Evolutionary conservation across 140 eudicot genomes (phyloP).

Genomic region (Flaveria floridana): DNA sequence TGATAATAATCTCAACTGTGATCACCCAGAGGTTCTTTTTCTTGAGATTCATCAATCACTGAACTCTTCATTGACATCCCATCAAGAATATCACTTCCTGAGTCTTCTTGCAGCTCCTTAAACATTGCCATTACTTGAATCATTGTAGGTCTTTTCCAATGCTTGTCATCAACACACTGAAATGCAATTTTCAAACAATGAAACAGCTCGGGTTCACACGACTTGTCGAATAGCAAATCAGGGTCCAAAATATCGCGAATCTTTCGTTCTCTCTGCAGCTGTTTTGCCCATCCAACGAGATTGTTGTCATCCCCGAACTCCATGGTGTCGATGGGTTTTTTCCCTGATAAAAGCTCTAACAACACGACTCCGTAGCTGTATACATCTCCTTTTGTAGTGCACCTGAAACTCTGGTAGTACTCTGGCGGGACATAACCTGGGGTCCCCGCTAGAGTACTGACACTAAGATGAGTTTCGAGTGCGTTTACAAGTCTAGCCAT

Average conservation of each 20-base stretch:
- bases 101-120: slow-evolving; percentile 74
- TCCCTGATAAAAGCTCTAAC: slow-evolving; percentile 75
- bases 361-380: slow-evolving; percentile 74
- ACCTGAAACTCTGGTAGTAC: slow-evolving; percentile 86
- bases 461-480: slow-evolving; percentile 78
- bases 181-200: slow-evolving; percentile 73
- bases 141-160: slow-evolving; percentile 81
- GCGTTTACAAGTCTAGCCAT: slow-evolving; percentile 90
- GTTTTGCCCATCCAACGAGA: slow-evolving; percentile 93
- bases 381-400: slow-evolving; percentile 89
- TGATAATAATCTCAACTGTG: slow-evolving; percentile 18
- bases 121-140: slow-evolving; percentile 95
- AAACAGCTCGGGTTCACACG: slow-evolving; percentile 58
- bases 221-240: slow-evolving; percentile 44
- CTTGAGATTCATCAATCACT: slow-evolving; percentile 74
- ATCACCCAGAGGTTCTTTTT: slow-evolving; percentile 51
- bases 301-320: slow-evolving; percentile 83
- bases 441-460: slow-evolving; percentile 83
- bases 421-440: slow-evolving; percentile 95
- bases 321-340: slow-evolving; percentile 64
- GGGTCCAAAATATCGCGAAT: slow-evolving; percentile 63
- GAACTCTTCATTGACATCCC: slow-evolving; percentile 71
- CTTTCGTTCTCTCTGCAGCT: slow-evolving; percentile 49
- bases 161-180: slow-evolving; percentile 79
- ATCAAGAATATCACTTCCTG: slow-evolving; percentile 80